A percentile compares a stretch with the other conserved stretches of the same genome.
phyloP scores from a whole-genome alignment of 202 grass and related monocot genomes.

The Tripidium arundinaceum region DNA sequence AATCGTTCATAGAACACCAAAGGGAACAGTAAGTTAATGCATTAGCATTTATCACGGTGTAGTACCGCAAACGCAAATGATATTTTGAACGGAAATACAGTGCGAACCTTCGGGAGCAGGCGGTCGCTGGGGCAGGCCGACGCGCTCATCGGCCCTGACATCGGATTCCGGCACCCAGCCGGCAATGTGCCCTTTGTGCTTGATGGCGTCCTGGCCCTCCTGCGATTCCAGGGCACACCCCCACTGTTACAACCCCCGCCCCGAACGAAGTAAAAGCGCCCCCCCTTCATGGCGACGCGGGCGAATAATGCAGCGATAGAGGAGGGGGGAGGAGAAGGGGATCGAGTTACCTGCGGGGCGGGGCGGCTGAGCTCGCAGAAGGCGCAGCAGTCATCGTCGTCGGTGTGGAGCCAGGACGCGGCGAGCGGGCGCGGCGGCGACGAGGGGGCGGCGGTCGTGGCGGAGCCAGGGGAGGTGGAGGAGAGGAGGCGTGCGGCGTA shows the following conservation, averaged over 20 bases:
- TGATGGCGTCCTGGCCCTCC: conserved; percentile 33
- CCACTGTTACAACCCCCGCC: conserved; percentile 6
- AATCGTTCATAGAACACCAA: not conserved
- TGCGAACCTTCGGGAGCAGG: conserved; percentile 34
- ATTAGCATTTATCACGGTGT: not conserved
- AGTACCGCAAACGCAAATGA: not conserved
- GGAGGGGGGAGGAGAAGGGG: not conserved
- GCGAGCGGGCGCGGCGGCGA: conserved; percentile 9
- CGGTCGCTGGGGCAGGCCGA: not conserved
- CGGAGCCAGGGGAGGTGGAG: too few relatives aligned
- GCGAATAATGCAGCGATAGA: conserved; percentile 16
- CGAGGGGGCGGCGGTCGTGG: not conserved
- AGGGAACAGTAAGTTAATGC: not conserved
- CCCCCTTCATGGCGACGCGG: not conserved
- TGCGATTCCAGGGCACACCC: conserved; percentile 11
- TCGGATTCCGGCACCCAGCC: conserved; percentile 1
- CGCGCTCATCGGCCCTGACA: conserved; percentile 1
- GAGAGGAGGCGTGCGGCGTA: conserved; percentile 56
- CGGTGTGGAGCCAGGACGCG: conserved; percentile 38
- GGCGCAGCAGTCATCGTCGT: conserved; percentile 44
- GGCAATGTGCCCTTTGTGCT: conserved; percentile 38
- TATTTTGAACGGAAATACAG: not conserved
- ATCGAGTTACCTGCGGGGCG: conserved; percentile 27
- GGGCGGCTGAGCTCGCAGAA: conserved; percentile 40
- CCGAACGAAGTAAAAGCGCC: not conserved